Conservation (phyloP, 805 yeast genomes). For the Cyberlindnera lachancei region DNA sequence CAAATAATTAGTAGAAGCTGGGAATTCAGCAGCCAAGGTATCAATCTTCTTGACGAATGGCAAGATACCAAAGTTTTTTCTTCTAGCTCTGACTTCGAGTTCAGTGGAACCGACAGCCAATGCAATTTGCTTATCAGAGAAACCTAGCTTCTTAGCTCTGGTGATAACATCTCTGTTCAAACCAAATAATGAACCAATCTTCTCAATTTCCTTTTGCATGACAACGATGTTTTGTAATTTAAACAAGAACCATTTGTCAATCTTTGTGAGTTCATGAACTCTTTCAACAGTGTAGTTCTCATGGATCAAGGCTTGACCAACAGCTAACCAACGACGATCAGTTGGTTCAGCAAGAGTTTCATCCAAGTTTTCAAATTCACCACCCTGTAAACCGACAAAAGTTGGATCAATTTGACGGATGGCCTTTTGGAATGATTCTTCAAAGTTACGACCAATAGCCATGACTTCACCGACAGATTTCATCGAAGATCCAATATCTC, state of each 20-base stretch:
- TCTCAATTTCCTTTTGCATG: conserved; percentile 75
- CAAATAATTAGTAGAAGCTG: conserved; percentile 91
- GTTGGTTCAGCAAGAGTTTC: conserved; percentile 77
- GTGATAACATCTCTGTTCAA: conserved; percentile 63
- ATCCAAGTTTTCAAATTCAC: conserved; percentile 69
- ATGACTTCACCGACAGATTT: conserved; percentile 98
- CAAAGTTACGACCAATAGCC: conserved; percentile 98
- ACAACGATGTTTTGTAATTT: conserved; percentile 89
- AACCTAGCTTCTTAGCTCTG: conserved; percentile 88
- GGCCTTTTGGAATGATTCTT: conserved; percentile 97
- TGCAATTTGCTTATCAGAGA: conserved; percentile 92
- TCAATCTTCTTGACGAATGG: conserved; percentile 97
- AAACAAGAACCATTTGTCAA: conserved; percentile 93
- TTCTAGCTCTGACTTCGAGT: conserved; percentile 70
- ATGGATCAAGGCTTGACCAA: conserved; percentile 91
- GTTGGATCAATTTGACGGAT: conserved; percentile 94
- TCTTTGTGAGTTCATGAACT: conserved; percentile 87
- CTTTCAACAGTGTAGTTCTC: conserved; percentile 86
- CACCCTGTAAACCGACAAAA: conserved; percentile 86
- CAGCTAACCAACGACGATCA: conserved; percentile 96
- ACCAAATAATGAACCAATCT: conserved; percentile 47
- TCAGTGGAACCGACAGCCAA: conserved; percentile 66
- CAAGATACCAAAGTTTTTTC: conserved; percentile 71
- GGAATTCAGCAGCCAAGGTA: conserved; percentile 97
- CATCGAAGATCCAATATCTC: conserved; percentile 94